phyloP scores from a whole-genome alignment of 805 yeast genomes.

The Saturnispora serradocipensis region DNA sequence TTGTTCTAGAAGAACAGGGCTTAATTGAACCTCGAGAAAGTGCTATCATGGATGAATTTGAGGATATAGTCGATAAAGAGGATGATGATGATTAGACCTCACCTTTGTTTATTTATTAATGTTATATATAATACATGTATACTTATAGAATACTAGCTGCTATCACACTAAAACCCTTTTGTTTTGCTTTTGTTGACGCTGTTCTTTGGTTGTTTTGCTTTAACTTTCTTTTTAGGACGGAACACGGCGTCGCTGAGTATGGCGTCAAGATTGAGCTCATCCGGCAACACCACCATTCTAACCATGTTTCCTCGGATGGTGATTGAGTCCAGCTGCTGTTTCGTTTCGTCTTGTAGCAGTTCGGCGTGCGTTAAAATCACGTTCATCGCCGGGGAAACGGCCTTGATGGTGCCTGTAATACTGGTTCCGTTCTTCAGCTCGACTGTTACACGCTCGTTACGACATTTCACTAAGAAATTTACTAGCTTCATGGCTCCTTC shows the following conservation, averaged over 20 bases:
- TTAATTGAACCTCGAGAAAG: constrained; percentile 33
- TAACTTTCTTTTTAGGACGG: constrained; percentile 31
- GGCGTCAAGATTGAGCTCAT: constrained; percentile 65
- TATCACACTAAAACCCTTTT: constrained; percentile 7
- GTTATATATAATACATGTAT: not conserved
- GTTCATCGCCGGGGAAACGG: constrained; percentile 89
- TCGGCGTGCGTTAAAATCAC: constrained; percentile 71
- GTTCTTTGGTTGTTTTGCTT: constrained; percentile 14
- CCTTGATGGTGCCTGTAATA: constrained; percentile 72
- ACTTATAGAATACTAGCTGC: not conserved
- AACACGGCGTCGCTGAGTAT: constrained; percentile 43
- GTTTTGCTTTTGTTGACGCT: constrained; percentile 15
- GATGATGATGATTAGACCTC: constrained; percentile 5
- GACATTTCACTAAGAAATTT: constrained; percentile 73
- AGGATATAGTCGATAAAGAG: constrained; percentile 19
- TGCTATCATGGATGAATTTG: constrained; percentile 27
- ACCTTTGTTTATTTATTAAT: not conserved
- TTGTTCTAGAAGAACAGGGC: constrained; percentile 34
- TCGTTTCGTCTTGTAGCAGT: constrained; percentile 46
- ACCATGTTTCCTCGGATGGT: constrained; percentile 86
- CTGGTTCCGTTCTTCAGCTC: constrained; percentile 89
- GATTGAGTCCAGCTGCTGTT: constrained; percentile 50
- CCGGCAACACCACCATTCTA: constrained; percentile 77
- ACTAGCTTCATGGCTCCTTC: constrained; percentile 47
- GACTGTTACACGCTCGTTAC: constrained; percentile 79